Base-by-base conservation (phyloP, 2,329 filamentous ascomycete species). In the Chaetothyriales sp. region DNA sequence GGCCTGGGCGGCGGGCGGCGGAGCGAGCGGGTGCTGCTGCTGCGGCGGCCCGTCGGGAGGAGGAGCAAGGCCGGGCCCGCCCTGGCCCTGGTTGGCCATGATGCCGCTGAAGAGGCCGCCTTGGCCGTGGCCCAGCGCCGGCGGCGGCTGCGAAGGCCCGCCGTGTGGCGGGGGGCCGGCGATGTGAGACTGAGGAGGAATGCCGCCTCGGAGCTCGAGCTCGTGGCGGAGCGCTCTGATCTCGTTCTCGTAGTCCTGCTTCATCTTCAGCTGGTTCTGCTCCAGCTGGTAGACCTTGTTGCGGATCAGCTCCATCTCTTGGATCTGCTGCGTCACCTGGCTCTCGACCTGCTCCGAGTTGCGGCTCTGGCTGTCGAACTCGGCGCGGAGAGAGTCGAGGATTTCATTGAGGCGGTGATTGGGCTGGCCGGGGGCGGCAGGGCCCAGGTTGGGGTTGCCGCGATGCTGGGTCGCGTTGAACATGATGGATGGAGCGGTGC, bases 231-330 rank as follows among this genome's bases (percentile, higher is more conserved):
- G 78, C 64, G 85, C 79, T 58, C 78, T 75, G 55, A 97, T 85
- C 65, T 97, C 89, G 59, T 94, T 88, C 65, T 98, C 92, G 65
- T 97, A 97, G 65, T 95, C 94, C 69, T 83, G 78, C 74, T 97
- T 97, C 64, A 95, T 81, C 50, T 80, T 81, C 63, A 90, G 77
- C 64, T 97, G 92, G 47, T 83, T 81, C 66, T 94, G 89, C 69
- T 98, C 92, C 68, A 98, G 81, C 62, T 86, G 81, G 65, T 88
- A 95, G 54, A 98, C 87, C 70, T 95, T 95, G 66, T 89, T 85
- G 57, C 89, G 79, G 48, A 98, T 88, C 64, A 95, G 79, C 66
- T 95, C 87, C 78, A 97, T 92, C 71, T 98, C 92, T 64, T 90
- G 84, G 58, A 95, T 84, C 68, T 98, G 92, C 48, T 82, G 80